Conservation (phyloP, 495 filamentous ascomycete genomes). For the Baudoinia panamericana region DNA sequence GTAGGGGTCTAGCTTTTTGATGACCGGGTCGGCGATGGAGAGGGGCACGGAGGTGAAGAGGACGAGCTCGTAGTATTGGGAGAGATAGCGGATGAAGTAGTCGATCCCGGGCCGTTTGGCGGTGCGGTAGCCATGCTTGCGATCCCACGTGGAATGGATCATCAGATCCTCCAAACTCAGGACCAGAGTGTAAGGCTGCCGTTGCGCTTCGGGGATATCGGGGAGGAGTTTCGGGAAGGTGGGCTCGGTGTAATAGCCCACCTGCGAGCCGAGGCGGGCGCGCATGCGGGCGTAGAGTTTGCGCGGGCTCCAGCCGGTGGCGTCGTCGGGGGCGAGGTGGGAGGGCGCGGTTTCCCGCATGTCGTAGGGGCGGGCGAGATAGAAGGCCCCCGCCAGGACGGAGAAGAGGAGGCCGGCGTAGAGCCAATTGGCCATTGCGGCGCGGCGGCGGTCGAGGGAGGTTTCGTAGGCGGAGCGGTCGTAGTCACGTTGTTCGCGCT, state of each 20-base stretch:
- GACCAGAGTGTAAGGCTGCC: slow-evolving; percentile 83
- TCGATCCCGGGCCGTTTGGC: slow-evolving; percentile 92
- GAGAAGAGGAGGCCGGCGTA: slow-evolving; percentile 42
- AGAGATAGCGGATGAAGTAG: slow-evolving; percentile 92
- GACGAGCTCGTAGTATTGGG: slow-evolving; percentile 94
- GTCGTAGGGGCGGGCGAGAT: slow-evolving; percentile 78
- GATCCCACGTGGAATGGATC: slow-evolving; percentile 83
- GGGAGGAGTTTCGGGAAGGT: slow-evolving; percentile 89
- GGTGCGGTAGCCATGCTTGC: slow-evolving; percentile 88
- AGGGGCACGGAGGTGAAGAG: slow-evolving; percentile 81
- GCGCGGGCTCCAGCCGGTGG: slow-evolving; percentile 48
- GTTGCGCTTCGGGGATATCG: slow-evolving; percentile 66
- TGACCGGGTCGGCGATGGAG: slow-evolving; percentile 68
- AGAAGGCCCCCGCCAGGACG: slow-evolving; percentile 42
- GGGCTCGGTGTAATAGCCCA: slow-evolving; percentile 90
- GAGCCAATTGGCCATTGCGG: slow-evolving; percentile 52
- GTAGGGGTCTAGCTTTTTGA: slow-evolving; percentile 91
- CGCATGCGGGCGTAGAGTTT: slow-evolving; percentile 67
- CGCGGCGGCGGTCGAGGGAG: slow-evolving; percentile 68
- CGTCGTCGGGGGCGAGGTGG: slow-evolving; percentile 5
- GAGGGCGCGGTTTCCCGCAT: slow-evolving; percentile 46
- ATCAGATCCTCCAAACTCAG: slow-evolving; percentile 87
- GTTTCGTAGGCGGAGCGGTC: slow-evolving; percentile 81
- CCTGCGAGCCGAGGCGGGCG: slow-evolving; percentile 56
- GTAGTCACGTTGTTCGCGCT: slow-evolving; percentile 37